Evolutionary conservation across 441 rosid genomes (phyloP), one percentile per base, ranked within the genome.

Genomic region (Syzygium syzygioides): DNA sequence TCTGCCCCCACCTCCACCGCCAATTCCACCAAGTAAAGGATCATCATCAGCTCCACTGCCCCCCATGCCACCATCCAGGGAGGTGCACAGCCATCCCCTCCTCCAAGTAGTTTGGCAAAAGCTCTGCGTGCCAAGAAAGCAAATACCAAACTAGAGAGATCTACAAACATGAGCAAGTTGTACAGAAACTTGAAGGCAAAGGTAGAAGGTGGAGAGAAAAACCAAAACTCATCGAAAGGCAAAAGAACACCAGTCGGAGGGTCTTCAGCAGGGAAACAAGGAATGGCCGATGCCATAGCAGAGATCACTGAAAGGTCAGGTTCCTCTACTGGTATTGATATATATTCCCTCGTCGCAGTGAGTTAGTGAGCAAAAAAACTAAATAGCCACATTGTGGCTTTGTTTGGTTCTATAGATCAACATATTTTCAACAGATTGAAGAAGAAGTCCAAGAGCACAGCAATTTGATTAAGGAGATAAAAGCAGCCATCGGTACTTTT

Each of bases 101-200:
- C 95, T 86, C 95, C 96, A 56, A 93, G 91, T 79, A 90, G 93
- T 85, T 91, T 91, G 54, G 93, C 90, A 84, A 95, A 90, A 90
- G 90, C 95, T 86, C 91, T 96, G 88, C 93, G 96, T 7, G 94
- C 97, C 85, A 95, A 93, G 94, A 95, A 95, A 93, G 93, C 94
- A 86, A 90, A 89, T 55, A 95, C 96, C 45, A 95, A 95, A 88
- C 89, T 96, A 90, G 96, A 95, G 93, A 93, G 98, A 89, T 96
- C 99, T 87, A 95, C 92, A 86, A 96, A 96, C 45, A 90, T 98
- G 89, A 94, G 98, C 6, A 95, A 90, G 85, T 89, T 98, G 64
- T 95, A 96, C 66, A 89, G 97, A 90, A 79, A 91, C 89, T 96
- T 96, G n/a, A 96, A 94, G 90, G 95, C 94, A 26, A 96, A 95